Base-by-base conservation (phyloP, 768 basidiomycete genomes). In the Amanita brunnescens region DNA sequence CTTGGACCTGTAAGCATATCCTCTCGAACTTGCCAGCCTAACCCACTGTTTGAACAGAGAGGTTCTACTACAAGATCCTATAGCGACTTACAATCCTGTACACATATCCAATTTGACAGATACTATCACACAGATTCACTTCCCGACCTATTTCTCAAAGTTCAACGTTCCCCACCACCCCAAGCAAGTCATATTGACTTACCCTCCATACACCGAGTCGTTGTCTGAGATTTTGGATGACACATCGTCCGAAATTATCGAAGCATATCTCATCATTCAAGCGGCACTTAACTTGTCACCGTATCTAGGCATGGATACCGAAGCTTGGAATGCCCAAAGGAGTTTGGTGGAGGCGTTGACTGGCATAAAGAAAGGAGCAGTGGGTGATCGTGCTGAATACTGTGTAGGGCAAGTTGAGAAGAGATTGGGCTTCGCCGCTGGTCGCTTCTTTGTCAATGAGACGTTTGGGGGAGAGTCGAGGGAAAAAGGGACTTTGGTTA, bases 51-150 rank as follows among this genome's bases (percentile, higher is more conserved):
- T 40, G 21, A 30, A 2, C 55, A 85, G 83, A 21, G 87, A 85
- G 59, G 72, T 83, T 29, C 68, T 87, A 40, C 75, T 78, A 54
- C 81, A 85, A 64, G 85, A 97, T 63, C 94, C 94, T 2, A 72
- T 90, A 41, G 83, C 74, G 40, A 87, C 91, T 0, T 97, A 99
- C 67, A 98, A 98, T 63, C 92, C 91, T 5, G 74, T 78, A 37
- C 71, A 78, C 2, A 70, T 92, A 49, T 72, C 76, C 13, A 83
- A 86, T 34, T 77, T 98, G 52, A 82, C 81, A 24, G 70, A 73
- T 14, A 68, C 78, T 1, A 68, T 97, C 4, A 78, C 86, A 1
- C 80, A 91, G 62, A 78, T 99, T 56, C 73, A 87, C 56, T 91
- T 95, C 65, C 72, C 79, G 1, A 74, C 80, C n/a, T 99, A 96